These are phyloP conservation scores for Podospora tetraspora DNA, from an alignment of 495 filamentous ascomycete genomes.

Conservation along the genomic window DNA sequence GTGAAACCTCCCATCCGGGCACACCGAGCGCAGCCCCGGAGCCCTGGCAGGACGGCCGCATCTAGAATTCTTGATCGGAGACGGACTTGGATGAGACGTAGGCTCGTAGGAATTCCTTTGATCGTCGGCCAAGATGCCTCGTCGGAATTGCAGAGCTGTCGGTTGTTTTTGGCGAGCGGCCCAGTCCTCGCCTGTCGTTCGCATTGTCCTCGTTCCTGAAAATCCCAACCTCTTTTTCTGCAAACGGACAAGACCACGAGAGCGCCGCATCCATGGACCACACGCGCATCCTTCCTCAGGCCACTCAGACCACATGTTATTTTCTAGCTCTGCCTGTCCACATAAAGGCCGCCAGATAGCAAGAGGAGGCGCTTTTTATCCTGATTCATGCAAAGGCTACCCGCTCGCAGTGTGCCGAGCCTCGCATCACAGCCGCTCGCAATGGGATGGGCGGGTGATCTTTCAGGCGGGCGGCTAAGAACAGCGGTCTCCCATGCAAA, in stretches of 20 bases:
- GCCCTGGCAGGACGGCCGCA: neutral
- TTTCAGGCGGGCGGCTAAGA: constrained; percentile 1
- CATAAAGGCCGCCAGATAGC: neutral
- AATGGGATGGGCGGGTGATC: neutral
- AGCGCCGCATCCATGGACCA: neutral
- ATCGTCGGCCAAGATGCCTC: neutral
- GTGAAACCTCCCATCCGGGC: constrained; percentile 22
- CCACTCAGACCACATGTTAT: neutral
- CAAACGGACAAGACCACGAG: neutral
- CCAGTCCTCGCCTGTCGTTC: neutral
- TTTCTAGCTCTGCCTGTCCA: neutral
- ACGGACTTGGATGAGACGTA: neutral
- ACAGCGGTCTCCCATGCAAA: constrained; percentile 1
- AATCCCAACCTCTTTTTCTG: neutral
- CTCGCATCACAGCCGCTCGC: neutral
- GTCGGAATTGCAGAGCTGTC: neutral
- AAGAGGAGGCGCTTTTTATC: neutral
- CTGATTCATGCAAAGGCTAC: neutral
- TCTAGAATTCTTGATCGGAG: neutral
- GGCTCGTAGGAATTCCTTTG: neutral
- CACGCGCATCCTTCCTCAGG: neutral
- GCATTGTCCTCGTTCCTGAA: neutral
- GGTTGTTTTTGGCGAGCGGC: neutral
- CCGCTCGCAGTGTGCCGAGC: neutral
- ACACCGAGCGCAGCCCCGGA: neutral